A percentile compares a stretch with the other conserved stretches of the same genome.
These are phyloP conservation scores for Penicillium cosmopolitanum DNA, from an alignment of 495 filamentous ascomycete genomes.

Conservation along the genomic window DNA sequence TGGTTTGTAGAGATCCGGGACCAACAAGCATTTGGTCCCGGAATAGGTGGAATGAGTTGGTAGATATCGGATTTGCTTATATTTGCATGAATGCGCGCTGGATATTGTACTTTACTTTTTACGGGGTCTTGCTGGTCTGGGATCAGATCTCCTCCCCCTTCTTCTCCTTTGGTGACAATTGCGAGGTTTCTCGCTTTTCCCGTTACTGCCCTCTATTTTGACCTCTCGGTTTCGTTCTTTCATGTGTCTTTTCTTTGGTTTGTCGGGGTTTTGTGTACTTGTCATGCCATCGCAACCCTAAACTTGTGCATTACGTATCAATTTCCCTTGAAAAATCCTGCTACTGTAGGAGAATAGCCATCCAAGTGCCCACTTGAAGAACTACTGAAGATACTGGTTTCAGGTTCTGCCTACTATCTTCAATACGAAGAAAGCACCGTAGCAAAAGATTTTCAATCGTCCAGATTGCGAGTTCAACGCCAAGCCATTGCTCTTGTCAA, in stretches of 20 bases:
- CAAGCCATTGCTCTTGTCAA: background rate
- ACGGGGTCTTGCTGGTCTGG: slow-evolving; percentile 24
- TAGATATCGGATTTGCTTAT: slow-evolving; percentile 39
- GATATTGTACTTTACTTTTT: slow-evolving; percentile 37
- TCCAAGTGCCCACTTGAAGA: background rate
- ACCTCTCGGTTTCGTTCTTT: slow-evolving; percentile 16
- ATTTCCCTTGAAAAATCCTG: background rate
- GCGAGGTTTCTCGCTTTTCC: slow-evolving; percentile 8
- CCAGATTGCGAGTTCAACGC: background rate
- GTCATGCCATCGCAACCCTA: slow-evolving; percentile 22
- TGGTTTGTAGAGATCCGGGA: slow-evolving; percentile 31
- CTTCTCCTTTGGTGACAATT: slow-evolving; percentile 10
- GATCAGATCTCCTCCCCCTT: slow-evolving; percentile 12
- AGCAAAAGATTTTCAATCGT: background rate
- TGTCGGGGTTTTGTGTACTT: slow-evolving; percentile 21
- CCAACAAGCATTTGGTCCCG: slow-evolving; percentile 17
- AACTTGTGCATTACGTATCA: slow-evolving; percentile 21
- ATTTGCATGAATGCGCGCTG: slow-evolving; percentile 38
- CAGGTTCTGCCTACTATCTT: too few relatives aligned
- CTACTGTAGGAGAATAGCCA: background rate
- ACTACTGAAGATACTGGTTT: too few relatives aligned
- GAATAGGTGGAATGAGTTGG: slow-evolving; percentile 25
- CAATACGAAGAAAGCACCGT: too few relatives aligned
- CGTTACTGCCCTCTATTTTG: slow-evolving; percentile 1
- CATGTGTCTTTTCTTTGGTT: slow-evolving; percentile 18